Base-by-base conservation (phyloP, 73 alveolate genomes). In the Blepharisma japonicum region DNA sequence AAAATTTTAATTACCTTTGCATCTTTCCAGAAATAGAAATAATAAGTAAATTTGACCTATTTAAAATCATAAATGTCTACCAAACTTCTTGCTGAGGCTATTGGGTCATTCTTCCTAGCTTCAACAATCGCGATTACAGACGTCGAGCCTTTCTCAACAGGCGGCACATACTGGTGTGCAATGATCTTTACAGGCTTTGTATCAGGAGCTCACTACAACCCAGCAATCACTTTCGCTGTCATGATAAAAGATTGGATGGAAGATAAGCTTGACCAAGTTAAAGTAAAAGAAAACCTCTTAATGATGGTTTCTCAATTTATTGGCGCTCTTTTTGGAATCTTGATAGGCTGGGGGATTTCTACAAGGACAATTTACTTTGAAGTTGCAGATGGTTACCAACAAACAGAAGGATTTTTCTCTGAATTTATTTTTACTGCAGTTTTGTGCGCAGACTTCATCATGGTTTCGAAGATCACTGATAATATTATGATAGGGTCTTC, bases 141-240 rank as follows among this genome's bases (percentile, higher is more conserved):
- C 2, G 66, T 11, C n/a, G 66, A 51, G 4, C 66, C 66, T 14
- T 51, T 51, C 21, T 11, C 66, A 51, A 18, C 21, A 51, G 66
- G 66, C 4, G 66, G 66, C 21, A 51, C 66, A 14, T 51, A 14
- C 3, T 51, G n/a, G 21, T 51, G 66, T 18, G 66, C 66, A 1
- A 51, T 51, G 66, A 18, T 51, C n/a, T 11, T 51, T 11, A 51
- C 66, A 61, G 77, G 77, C 21, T 23, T 23, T 3, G 49, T 61
- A 1, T 61, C 77, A 61, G 77, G 77, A 11, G 77, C 55, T 3
- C 77, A 61, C 21, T 61, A 18, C 49, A 61, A 61, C 49, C 77
- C 77, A 23, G 77, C 77, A 11, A 61, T 61, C 2, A 61, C 55
- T 18, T 11, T 23, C 11, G 77, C 55, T 8, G 50, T 61, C 42